Evolutionary conservation across 148 eudicot genomes (phyloP).

Genomic region (Linanthus parryae): DNA sequence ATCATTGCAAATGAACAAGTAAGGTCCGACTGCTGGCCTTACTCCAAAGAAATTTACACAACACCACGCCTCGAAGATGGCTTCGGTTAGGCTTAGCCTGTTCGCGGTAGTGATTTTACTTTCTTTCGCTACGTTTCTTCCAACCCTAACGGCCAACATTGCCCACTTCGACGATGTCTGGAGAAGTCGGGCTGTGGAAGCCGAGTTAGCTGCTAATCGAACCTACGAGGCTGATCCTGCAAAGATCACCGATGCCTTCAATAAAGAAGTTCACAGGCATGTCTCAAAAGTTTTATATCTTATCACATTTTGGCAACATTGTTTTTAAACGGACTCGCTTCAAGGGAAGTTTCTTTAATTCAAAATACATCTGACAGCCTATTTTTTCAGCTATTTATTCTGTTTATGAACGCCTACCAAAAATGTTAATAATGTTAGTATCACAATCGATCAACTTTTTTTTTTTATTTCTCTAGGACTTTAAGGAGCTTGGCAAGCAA

Average conservation of each 20-base stretch:
- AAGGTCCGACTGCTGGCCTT: too few species aligned
- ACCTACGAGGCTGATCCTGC: slow-evolving; percentile 36
- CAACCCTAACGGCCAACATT: slow-evolving; percentile 16
- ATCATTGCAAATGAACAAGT: too few species aligned
- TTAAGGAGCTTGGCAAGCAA: neutral
- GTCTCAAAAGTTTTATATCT: neutral
- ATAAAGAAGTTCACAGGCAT: slow-evolving; percentile 50
- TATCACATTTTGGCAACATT: neutral
- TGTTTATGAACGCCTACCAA: neutral
- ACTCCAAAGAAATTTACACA: neutral
- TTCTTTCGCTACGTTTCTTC: slow-evolving; percentile 11
- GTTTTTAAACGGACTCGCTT: neutral
- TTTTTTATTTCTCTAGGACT: slow-evolving; percentile 4
- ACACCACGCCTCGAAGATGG: slow-evolving; percentile 1
- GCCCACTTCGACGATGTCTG: slow-evolving; percentile 27
- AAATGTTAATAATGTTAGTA: neutral
- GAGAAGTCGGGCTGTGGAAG: slow-evolving; percentile 29
- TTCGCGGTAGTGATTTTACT: slow-evolving; percentile 5
- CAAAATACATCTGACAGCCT: neutral
- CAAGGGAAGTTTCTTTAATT: neutral
- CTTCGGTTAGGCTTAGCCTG: neutral
- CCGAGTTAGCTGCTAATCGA: neutral
- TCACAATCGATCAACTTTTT: neutral
- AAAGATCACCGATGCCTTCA: slow-evolving; percentile 36
- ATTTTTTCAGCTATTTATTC: neutral